Evolutionary conservation across 2,329 filamentous ascomycete species (phyloP).

Genomic region (Aaosphaeria arxii): DNA sequence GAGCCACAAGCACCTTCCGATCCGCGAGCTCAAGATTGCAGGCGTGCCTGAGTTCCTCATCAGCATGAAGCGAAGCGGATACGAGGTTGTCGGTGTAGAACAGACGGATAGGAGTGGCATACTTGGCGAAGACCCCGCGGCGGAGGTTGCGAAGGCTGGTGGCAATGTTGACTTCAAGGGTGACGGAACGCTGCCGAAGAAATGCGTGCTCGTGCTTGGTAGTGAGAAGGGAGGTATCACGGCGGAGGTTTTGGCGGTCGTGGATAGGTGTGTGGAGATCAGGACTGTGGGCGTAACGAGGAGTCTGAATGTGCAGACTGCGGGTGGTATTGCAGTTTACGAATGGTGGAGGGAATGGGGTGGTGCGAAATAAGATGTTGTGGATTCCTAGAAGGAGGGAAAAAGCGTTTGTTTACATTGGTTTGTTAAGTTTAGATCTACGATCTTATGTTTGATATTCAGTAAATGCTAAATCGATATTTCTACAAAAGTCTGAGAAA

Average conservation of each 20-base stretch:
- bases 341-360: constrained; percentile 49
- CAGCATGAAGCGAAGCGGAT: constrained; percentile 45
- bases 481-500: too few relatives aligned
- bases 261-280: constrained; percentile 54
- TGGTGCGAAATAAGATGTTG: background rate
- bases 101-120: constrained; percentile 51
- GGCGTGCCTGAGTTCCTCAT: constrained; percentile 39
- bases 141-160: constrained; percentile 6
- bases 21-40: constrained; percentile 34
- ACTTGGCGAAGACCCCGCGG: constrained; percentile 32
- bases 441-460: too few relatives aligned
- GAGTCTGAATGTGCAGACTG: constrained; percentile 56
- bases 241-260: constrained; percentile 45
- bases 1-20: constrained; percentile 48
- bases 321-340: constrained; percentile 50
- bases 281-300: constrained; percentile 51
- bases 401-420: too few relatives aligned
- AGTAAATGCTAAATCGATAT: too few relatives aligned
- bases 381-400: too few relatives aligned
- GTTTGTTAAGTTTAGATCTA: too few relatives aligned
- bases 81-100: constrained; percentile 52
- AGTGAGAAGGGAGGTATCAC: constrained; percentile 53
- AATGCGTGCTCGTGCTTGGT: constrained; percentile 47
- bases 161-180: constrained; percentile 1
- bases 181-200: constrained; percentile 32